Evolutionary conservation across 1,139 yeast genomes (phyloP), one percentile per base, ranked within the genome.

Genomic region (Scheffersomyces insectosa): DNA sequence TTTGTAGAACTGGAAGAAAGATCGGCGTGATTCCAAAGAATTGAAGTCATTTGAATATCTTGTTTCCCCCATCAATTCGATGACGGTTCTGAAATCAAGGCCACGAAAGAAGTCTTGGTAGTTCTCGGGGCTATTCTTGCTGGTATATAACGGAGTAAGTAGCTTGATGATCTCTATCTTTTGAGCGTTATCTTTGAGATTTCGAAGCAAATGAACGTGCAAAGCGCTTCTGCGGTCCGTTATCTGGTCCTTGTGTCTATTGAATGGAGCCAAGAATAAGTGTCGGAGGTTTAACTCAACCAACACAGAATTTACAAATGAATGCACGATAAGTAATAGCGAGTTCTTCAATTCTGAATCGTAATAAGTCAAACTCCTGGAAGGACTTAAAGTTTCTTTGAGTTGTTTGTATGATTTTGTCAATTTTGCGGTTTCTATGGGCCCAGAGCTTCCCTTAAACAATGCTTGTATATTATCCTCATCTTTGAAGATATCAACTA

Each of bases 231-330:
- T 31, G n/a, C n/a, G 23, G 20, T 31, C 23, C 25, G 25, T 5
- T 20, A 5, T 20, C 25, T 20, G 25, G 8, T 8, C 25, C 6
- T 20, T 20, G 25, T 20, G 25, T 20, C 2, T 20, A 20, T 20
- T 20, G 8, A 20, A 20, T 9, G 34, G 11, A 5, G 11, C 23
- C 20, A 31, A 31, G 12, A 61, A 47, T 15, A 54, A 36, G 12
- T 51, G 51, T 9, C 61, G 48, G 1, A 64, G 37, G 44, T 64
- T 64, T 33, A 65, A 39, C 40, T 68, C 70, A 9, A 63, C 57
- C 29, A 65, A 41, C 1, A 65, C 42, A 2, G 63, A 43, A 40
- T 61, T 65, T 13, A 66, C 37, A 23, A 55, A 41, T 10, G 49
- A 46, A 7, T 45, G 41, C 3, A 42, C 49, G 2, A 63, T 42